Conservation (phyloP, 2,329 filamentous ascomycete species). For the Diaporthe citrichinensis region DNA sequence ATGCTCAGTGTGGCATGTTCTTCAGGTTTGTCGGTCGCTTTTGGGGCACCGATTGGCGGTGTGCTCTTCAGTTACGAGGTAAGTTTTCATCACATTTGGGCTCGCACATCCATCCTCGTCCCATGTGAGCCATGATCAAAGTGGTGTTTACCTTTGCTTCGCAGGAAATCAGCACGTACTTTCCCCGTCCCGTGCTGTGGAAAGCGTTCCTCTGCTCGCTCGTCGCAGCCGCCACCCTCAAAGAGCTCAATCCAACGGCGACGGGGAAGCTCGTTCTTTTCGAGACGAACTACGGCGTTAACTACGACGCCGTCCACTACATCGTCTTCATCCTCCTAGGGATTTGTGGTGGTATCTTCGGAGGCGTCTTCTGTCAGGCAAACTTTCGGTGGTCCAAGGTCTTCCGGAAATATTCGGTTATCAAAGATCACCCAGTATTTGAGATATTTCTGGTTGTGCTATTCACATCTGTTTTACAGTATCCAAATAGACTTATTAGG, state of each 20-base stretch:
- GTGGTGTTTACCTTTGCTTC: neutral
- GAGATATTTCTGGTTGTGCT: conserved; percentile 69
- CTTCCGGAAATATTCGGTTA: conserved; percentile 65
- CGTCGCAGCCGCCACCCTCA: conserved; percentile 67
- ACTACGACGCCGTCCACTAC: conserved; percentile 69
- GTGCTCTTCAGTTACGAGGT: conserved; percentile 71
- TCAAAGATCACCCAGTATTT: conserved; percentile 68
- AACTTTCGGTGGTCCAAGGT: conserved; percentile 70
- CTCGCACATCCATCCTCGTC: neutral
- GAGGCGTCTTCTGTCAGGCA: conserved; percentile 70
- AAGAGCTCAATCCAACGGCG: conserved; percentile 70
- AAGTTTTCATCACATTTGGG: neutral
- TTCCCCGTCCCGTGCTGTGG: conserved; percentile 69
- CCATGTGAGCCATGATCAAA: neutral
- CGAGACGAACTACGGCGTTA: conserved; percentile 70
- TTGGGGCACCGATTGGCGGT: conserved; percentile 73
- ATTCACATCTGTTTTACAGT: conserved; percentile 67
- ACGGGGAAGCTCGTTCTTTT: conserved; percentile 73
- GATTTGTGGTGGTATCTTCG: conserved; percentile 70
- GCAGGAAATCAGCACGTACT: conserved; percentile 71
- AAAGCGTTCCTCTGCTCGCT: conserved; percentile 71
- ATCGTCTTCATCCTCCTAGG: conserved; percentile 70
- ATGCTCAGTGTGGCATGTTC: conserved; percentile 71
- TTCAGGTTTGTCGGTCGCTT: conserved; percentile 71
- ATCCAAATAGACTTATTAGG: conserved; percentile 67